phyloP scores from a whole-genome alignment of 495 filamentous ascomycete genomes.

The Talaromyces stipitatus region DNA sequence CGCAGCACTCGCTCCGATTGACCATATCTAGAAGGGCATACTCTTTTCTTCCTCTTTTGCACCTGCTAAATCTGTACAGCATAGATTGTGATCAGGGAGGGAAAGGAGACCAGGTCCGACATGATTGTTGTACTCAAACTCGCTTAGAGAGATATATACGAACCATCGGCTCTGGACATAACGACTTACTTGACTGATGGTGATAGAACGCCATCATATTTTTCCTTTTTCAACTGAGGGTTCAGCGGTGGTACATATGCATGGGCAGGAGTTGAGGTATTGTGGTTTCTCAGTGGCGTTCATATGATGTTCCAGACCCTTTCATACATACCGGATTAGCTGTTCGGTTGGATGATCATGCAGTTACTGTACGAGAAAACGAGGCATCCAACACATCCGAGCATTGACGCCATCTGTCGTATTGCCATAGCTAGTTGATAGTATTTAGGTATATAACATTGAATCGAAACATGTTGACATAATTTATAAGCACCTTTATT shows the following conservation, averaged over 20 bases:
- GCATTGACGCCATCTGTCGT: not conserved
- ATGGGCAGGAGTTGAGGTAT: constrained; percentile 6
- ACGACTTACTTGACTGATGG: not conserved
- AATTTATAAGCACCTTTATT: constrained; percentile 7
- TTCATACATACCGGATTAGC: not conserved
- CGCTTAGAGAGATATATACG: too few species aligned
- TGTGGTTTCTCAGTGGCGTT: not conserved
- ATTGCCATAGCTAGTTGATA: not conserved
- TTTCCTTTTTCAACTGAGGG: not conserved
- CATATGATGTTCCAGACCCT: not conserved
- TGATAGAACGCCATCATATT: not conserved
- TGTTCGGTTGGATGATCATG: too few species aligned
- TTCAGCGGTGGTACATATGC: constrained; percentile 1
- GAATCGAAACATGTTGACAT: not conserved
- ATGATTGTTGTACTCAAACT: too few species aligned
- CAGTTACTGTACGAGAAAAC: too few species aligned
- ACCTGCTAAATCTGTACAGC: not conserved
- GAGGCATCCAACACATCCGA: too few species aligned
- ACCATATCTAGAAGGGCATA: too few species aligned
- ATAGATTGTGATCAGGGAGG: not conserved
- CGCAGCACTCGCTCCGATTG: too few species aligned
- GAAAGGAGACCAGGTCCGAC: not conserved
- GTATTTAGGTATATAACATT: not conserved
- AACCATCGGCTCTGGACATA: not conserved
- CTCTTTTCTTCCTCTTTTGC: not conserved